Base-by-base conservation (phyloP, 768 basidiomycete species). In the Leccinum uliginosum region DNA sequence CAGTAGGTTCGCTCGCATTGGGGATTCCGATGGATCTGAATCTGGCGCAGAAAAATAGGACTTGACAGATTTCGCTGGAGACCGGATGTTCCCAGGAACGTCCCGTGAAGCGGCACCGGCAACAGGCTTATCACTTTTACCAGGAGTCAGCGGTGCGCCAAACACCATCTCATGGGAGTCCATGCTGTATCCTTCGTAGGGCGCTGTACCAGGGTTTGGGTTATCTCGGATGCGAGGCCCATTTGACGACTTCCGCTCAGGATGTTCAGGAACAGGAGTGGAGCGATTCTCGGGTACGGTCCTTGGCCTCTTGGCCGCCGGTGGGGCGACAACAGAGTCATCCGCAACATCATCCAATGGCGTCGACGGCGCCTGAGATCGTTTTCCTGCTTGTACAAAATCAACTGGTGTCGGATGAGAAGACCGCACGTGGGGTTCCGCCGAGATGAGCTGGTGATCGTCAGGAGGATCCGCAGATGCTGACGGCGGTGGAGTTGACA, bases 11-110 rank as follows among this genome's bases (percentile, higher is more conserved):
- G 54, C 60, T 32, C 54, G 61, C 34, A 60, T 29, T 3, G 69
- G 68, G 3, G 72, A 67, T 52, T 66, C 62, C 11, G 58, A 59
- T 17, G 63, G 54, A 35, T 67, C 70, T n/a, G 75, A 77, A 24
- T 73, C 75, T 7, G 73, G 71, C 5, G 73, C 71, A 34, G 75
- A 74, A 59, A 74, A 71, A 58, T 71, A 70, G 6, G 73, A 75
- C 58, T 72, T 75, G 59, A 59, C 59, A 34, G 67, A 69, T 56
- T 69, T 69, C 21, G 68, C 56, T 21, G 74, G 72, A 27, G 71
- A 72, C 19, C 70, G 66, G 51, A 58, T 55, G 38, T 63, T 64
- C 46, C 58, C 55, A 32, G 44, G 38, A 19, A 35, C 3, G 34
- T 21, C 57, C 24, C 43, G 46, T 12, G 21, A 21, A 35, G n/a